Base-by-base conservation (phyloP, 2,329 filamentous ascomycete genomes). In the Sporothrix brunneoviolacea region DNA sequence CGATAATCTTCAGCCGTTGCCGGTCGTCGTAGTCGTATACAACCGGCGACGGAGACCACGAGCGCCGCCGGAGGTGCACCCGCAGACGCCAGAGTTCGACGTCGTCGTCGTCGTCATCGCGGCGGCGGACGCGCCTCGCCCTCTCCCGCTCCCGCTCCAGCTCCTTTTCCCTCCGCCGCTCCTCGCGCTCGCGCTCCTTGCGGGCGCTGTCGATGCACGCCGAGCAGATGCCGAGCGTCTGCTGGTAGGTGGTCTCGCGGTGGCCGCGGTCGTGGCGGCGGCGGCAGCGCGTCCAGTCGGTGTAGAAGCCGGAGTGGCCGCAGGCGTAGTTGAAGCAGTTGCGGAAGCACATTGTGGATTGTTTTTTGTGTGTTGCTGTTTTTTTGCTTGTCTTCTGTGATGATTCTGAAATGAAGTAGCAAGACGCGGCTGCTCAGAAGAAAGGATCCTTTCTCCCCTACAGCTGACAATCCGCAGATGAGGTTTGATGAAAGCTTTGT, bases 281-380 rank as follows among this genome's bases (percentile, higher is more conserved):
- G 16, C 5, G 6, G 32, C 47, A 50, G 13, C 15, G 9, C 4
- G 2, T 9, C 43, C 38, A 50, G 2, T 13, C 19, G 8, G 39
- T 43, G 18, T 36, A 15, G 35, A 8, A 9, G 33, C 42, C 24
- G 19, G 22, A 4, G 24, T 52, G 51, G 40, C 45, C 40, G 51
- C 50, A 52, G 10, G 4, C 27, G 33, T 43, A 40, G 8, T 12
- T 2, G 42, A 18, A 28, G 42, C n/a, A 4, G 13, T 22, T 3
- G n/a, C 36, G 42, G 22, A 15, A 8, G 38, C 50, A 52, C 43
- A 52, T 48, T n/a, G 36, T 35, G 48, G n/a, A 8, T 4, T 16
- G 5, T 22, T 12, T 39, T 4, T 12, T 8, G 8, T 39, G 8
- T 39, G 19, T 39, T 39, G 12, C 3, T 12, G 16, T 13, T 21